These are phyloP conservation scores for Capsella rubella DNA, from an alignment of 441 rosid genomes.

Conservation along the genomic window DNA sequence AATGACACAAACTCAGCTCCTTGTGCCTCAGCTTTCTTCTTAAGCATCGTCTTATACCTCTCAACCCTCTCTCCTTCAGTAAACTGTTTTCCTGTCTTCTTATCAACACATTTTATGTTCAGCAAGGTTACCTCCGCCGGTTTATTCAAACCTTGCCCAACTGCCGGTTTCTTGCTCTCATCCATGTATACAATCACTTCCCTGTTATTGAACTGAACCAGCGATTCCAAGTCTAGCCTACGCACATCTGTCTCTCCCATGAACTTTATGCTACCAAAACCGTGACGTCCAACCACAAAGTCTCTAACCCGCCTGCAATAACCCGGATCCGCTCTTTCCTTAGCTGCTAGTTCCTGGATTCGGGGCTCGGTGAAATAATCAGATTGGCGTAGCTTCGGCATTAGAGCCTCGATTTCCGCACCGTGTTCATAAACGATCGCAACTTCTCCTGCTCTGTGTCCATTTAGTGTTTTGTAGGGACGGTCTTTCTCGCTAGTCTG, in stretches of 20 bases:
- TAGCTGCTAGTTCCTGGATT: constrained; percentile 89
- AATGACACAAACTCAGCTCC: constrained; percentile 90
- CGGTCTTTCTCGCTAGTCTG: constrained; percentile 60
- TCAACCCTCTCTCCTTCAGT: constrained; percentile 68
- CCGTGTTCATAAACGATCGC: constrained; percentile 92
- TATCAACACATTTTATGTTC: constrained; percentile 88
- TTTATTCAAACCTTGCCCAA: constrained; percentile 95
- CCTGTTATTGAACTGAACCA: constrained; percentile 84
- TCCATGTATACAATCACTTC: constrained; percentile 97
- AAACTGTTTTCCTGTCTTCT: constrained; percentile 71
- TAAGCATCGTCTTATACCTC: constrained; percentile 80
- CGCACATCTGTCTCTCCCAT: constrained; percentile 92
- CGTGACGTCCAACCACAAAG: constrained; percentile 87
- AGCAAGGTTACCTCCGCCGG: constrained; percentile 94
- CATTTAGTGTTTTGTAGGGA: constrained; percentile 61
- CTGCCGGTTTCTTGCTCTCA: constrained; percentile 86
- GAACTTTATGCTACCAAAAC: constrained; percentile 87
- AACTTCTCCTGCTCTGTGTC: constrained; percentile 90
- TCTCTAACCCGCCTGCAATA: constrained; percentile 77
- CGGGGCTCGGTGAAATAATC: constrained; percentile 94
- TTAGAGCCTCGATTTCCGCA: constrained; percentile 80
- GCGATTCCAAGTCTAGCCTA: constrained; percentile 77
- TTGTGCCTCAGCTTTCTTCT: constrained; percentile 87
- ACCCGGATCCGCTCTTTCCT: constrained; percentile 85
- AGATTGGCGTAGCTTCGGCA: constrained; percentile 83